Evolutionary conservation across 345 rosid species (phyloP).

Genomic region (Moringa oleifera): DNA sequence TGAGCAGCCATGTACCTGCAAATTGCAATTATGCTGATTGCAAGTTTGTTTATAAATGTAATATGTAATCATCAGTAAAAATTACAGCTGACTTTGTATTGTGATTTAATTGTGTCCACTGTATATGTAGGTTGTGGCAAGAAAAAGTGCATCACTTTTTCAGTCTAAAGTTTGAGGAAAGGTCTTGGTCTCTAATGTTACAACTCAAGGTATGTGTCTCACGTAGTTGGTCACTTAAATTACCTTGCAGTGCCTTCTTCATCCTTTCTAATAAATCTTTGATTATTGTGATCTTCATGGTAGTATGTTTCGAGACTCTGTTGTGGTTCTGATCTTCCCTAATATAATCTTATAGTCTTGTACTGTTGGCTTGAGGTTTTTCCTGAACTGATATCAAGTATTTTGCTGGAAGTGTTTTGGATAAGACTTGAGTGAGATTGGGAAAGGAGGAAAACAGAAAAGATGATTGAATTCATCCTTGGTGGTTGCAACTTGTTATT

Average conservation of each 20-base stretch:
- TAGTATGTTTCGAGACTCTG: background rate
- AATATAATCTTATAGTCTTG: too few species aligned
- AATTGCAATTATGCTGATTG: background rate
- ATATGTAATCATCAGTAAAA: background rate
- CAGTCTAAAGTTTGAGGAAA: slow-evolving; percentile 27
- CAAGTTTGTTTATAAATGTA: too few species aligned
- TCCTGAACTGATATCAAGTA: background rate
- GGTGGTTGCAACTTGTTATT: too few species aligned
- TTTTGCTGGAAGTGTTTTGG: too few species aligned
- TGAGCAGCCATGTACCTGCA: too few species aligned
- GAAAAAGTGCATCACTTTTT: slow-evolving; percentile 40
- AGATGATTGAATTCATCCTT: too few species aligned
- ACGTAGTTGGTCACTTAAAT: background rate
- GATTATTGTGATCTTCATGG: background rate
- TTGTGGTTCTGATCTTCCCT: background rate
- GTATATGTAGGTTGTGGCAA: slow-evolving; percentile 53
- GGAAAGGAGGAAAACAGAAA: too few species aligned
- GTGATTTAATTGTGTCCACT: background rate
- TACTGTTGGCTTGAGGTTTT: background rate
- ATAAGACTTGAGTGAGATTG: background rate
- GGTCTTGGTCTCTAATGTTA: slow-evolving; percentile 41
- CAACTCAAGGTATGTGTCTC: slow-evolving; percentile 45
- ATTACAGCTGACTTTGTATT: background rate
- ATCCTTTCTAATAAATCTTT: background rate
- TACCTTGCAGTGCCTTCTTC: background rate